These are phyloP conservation scores for Cylindrotheca closterium DNA, from an alignment of 108 stramenopile genomes.

Conservation along the genomic window DNA sequence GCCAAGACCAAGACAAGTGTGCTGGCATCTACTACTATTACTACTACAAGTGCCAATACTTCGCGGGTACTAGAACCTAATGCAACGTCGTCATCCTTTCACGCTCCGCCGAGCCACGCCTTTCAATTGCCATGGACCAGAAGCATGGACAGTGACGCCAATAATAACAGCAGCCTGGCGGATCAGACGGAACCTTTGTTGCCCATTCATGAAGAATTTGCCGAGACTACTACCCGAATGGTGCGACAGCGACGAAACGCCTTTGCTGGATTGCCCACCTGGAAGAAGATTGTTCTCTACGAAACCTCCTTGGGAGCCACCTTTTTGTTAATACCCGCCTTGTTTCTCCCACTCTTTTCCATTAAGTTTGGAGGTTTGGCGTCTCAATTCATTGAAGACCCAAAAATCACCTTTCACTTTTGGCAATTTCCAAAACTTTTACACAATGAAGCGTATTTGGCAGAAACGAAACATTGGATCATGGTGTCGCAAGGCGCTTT, in stretches of 20 bases:
- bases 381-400: slow-evolving; percentile 24
- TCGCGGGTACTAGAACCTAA: neutral
- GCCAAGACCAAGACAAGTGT: neutral
- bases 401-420: slow-evolving; percentile 16
- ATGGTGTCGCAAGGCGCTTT: slow-evolving; percentile 11
- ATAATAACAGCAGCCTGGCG: neutral
- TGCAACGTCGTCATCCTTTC: neutral
- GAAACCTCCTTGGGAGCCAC: slow-evolving; percentile 29
- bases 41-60: neutral
- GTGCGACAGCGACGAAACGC: neutral
- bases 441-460: slow-evolving; percentile 17
- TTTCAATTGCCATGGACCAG: slow-evolving; percentile 11
- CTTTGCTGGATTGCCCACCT: slow-evolving; percentile 9
- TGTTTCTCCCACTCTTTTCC: slow-evolving; percentile 37
- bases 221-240: neutral
- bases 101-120: neutral
- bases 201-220: slow-evolving; percentile 1
- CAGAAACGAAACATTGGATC: slow-evolving; percentile 34
- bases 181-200: neutral
- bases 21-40: neutral
- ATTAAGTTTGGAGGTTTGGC: slow-evolving; percentile 27
- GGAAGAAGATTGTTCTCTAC: slow-evolving; percentile 29
- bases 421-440: slow-evolving; percentile 33
- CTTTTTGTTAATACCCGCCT: slow-evolving; percentile 38
- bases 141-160: neutral